phyloP scores from a whole-genome alignment of 192 early-diverging fungal genomes.

The Anaeromyces robustus region DNA sequence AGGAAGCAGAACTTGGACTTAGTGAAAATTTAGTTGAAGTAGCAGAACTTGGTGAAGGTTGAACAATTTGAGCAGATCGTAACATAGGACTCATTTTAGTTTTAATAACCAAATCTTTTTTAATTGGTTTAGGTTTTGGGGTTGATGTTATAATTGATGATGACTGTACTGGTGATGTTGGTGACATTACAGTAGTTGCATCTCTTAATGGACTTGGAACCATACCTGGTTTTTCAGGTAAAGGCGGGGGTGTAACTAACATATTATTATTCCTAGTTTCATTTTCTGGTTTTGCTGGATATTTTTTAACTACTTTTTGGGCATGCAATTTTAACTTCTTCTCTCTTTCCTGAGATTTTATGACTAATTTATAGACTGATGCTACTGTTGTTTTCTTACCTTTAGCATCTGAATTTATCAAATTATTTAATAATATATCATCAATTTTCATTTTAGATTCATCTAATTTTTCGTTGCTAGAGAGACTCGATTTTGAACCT shows the following conservation, averaged over 20 bases:
- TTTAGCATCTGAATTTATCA: not conserved
- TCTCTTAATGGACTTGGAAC: not conserved
- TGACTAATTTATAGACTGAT: not conserved
- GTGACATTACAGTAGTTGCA: not conserved
- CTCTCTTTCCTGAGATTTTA: not conserved
- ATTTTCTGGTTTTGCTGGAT: not conserved
- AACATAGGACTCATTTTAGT: not conserved
- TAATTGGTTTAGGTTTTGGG: not conserved
- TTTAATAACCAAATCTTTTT: not conserved
- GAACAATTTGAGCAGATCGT: no score
- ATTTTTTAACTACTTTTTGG: not conserved
- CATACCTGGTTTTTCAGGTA: not conserved
- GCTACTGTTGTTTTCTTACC: not conserved
- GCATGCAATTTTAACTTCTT: not conserved
- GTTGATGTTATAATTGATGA: no score
- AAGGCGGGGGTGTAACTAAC: not conserved
- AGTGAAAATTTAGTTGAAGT: no score
- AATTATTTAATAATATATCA: not conserved
- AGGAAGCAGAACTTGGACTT: no score
- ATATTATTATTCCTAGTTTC: not conserved
- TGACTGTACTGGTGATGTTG: not conserved
- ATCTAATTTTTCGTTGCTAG: not conserved
- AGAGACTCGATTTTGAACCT: not conserved
- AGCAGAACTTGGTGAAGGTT: no score
- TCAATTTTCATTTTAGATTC: not conserved